A percentile compares a stretch with the other conserved stretches of the same genome.
Evolutionary conservation across 2,329 filamentous ascomycete genomes (phyloP).

Genomic region (Exutisphaerella laricina): DNA sequence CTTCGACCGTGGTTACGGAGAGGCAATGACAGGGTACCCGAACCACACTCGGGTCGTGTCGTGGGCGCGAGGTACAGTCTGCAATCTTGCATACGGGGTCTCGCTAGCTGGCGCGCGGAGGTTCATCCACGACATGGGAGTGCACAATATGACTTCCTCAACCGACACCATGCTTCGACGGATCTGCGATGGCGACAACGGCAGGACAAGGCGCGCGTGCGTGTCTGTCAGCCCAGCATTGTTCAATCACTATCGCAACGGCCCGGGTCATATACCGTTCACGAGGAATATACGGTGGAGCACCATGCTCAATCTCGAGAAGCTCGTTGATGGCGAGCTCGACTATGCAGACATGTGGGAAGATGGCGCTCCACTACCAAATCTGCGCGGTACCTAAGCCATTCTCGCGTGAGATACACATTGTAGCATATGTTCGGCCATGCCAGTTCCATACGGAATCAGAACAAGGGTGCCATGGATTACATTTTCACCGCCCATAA

Average conservation of each 20-base stretch:
- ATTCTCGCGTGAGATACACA: too few species aligned
- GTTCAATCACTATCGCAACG: constrained; percentile 42
- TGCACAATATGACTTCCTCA: constrained; percentile 37
- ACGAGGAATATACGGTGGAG: constrained; percentile 38
- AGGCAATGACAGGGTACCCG: constrained; percentile 16
- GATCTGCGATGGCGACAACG: constrained; percentile 29
- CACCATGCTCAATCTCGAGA: constrained; percentile 37
- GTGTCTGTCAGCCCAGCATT: constrained; percentile 41
- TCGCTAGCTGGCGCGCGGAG: constrained; percentile 41
- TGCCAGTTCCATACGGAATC: too few species aligned
- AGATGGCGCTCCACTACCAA: background rate
- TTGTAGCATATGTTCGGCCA: too few species aligned
- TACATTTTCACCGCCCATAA: too few species aligned
- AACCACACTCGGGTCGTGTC: constrained; percentile 43
- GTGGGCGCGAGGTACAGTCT: constrained; percentile 37
- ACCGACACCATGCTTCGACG: constrained; percentile 34
- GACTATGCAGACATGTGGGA: constrained; percentile 20
- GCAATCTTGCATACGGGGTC: constrained; percentile 44
- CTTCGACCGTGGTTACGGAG: constrained; percentile 22
- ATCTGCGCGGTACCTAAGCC: too few species aligned
- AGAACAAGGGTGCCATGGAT: too few species aligned
- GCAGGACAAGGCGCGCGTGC: constrained; percentile 34
- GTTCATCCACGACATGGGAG: constrained; percentile 41
- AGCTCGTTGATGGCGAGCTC: constrained; percentile 32
- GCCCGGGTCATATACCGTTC: background rate